Base-by-base conservation (phyloP, 108 stramenopile genomes). In the Nannochloropsis gaditana region DNA sequence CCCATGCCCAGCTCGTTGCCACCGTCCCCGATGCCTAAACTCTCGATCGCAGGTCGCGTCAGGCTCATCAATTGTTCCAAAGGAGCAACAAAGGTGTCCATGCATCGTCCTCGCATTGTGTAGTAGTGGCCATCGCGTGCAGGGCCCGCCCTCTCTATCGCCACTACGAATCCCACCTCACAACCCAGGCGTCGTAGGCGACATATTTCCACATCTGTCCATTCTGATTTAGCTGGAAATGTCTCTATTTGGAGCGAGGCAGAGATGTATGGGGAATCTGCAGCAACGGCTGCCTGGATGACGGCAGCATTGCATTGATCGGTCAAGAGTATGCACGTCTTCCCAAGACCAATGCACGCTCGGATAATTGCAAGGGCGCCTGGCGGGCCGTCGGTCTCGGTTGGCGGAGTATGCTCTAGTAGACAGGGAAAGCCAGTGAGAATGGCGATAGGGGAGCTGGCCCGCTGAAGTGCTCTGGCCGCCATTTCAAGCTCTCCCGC, bases 1-100 rank as follows among this genome's bases (percentile, higher is more conserved):
- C 95, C 95, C 94, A 95, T 94, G 9, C 95, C 95, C 43, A 95
- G 86, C 84, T 95, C 95, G 84, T 94, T 95, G 43, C 95, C 93
- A 45, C 93, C 93, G 82, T 93, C 93, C 31, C 93, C 93, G 86
- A 93, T 92, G 41, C 91, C 93, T 11, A 92, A 86, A 80, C 91
- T 91, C 43, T 81, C 81, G 3, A 89, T 82, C 15, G 50, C 80
- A 17, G 21, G 8, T 43, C 21, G 21, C 9, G 84, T 91, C 44
- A 90, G 84, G 10, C 92, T 91, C 15, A 93, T 87, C 84, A 93
- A 89, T 59, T 82, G 84, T 88, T 95, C 92, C 17, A 95, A 83
- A 8, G 95, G 95, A 31, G 93, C 94, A 84, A 94, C 91, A 79
- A 94, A 83, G 19, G 84, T 86, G 82, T 90, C 93, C 95, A 95